A percentile compares a stretch with the other conserved stretches of the same genome.
Evolutionary conservation across 331 rosid genomes (phyloP).

Genomic region (Malus hybrid): DNA sequence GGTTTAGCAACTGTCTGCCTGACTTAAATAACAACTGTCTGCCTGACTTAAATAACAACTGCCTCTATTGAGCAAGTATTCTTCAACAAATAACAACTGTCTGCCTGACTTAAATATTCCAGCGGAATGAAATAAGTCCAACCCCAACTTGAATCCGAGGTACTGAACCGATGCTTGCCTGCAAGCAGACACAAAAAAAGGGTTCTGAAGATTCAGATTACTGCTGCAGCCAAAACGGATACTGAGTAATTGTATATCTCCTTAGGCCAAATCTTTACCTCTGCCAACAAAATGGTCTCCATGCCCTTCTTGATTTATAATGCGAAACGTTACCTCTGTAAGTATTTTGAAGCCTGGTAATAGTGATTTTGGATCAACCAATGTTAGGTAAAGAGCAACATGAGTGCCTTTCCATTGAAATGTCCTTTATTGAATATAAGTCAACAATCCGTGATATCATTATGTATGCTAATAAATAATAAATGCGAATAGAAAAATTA

Average conservation of each 20-base stretch:
- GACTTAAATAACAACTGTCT: too few species aligned
- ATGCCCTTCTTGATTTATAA: neutral
- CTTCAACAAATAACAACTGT: neutral
- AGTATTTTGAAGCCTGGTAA: neutral
- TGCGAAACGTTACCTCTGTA: neutral
- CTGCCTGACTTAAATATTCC: neutral
- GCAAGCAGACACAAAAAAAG: neutral
- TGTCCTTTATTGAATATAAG: too few species aligned
- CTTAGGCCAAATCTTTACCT: neutral
- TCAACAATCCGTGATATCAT: too few species aligned
- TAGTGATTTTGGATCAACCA: neutral
- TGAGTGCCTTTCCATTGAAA: neutral
- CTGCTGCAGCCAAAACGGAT: too few species aligned
- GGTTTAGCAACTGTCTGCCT: too few species aligned
- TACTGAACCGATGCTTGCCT: neutral
- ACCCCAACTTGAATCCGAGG: neutral
- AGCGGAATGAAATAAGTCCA: neutral
- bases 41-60: too few species aligned
- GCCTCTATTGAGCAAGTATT: neutral
- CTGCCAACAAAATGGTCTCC: neutral
- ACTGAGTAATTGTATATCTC: too few species aligned
- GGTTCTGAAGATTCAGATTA: too few species aligned
- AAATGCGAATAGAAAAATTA: too few species aligned
- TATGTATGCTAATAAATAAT: too few species aligned
- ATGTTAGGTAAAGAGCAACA: neutral